A percentile compares a stretch with the other conserved stretches of the same genome.
Evolutionary conservation across 192 early-diverging fungal species (phyloP).

Genomic region (Backusella liffmaniae): DNA sequence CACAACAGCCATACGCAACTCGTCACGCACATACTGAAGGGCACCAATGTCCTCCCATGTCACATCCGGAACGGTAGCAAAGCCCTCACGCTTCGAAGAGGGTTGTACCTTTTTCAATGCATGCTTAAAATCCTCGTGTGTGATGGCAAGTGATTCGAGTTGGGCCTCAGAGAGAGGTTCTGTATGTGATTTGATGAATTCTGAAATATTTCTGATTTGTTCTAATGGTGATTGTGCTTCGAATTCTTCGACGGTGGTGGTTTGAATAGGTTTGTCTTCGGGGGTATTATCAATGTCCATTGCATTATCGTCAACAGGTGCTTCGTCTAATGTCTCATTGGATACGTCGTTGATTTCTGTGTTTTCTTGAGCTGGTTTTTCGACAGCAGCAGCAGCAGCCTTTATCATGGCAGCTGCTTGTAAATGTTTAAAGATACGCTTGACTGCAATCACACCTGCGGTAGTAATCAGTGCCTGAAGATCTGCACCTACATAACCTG

Average conservation of each 20-base stretch:
- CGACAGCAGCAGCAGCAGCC: conserved; percentile 6
- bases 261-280: conserved; percentile 18
- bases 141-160: conserved; percentile 81
- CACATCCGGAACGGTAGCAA: conserved; percentile 96
- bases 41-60: conserved; percentile 98
- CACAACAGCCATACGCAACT: conserved; percentile 92
- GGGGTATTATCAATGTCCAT: conserved; percentile 1
- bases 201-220: conserved; percentile 64
- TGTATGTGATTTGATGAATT: conserved; percentile 69
- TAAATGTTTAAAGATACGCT: conserved; percentile 65
- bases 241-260: conserved; percentile 33
- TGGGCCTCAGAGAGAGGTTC: conserved; percentile 77
- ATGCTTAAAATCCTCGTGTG: conserved; percentile 79
- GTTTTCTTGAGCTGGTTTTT: conserved; percentile 38
- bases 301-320: not conserved
- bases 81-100: conserved; percentile 96
- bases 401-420: conserved; percentile 30
- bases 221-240: conserved; percentile 38
- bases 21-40: conserved; percentile 78
- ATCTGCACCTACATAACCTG: conserved; percentile 98
- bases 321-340: not conserved
- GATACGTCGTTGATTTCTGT: conserved; percentile 2
- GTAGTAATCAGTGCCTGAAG: conserved; percentile 86
- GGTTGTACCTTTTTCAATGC: conserved; percentile 93
- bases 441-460: conserved; percentile 90